Conservation (phyloP, 352 stramenopile genomes). For the Phytopythium oedochilum region DNA sequence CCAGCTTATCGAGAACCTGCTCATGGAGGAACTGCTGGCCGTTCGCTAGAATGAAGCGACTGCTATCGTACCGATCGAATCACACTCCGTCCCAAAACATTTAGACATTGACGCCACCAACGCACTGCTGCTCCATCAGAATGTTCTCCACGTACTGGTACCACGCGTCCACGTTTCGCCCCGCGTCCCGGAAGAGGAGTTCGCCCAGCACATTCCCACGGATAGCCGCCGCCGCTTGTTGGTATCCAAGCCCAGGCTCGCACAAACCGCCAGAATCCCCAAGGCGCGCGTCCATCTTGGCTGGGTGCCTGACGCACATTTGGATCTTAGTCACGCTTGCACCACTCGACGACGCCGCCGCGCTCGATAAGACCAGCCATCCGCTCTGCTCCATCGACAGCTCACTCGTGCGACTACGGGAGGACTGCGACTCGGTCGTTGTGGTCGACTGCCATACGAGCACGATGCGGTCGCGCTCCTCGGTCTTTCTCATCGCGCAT, state of each 20-base stretch:
- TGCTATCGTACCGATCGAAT: no score
- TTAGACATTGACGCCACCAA: no score
- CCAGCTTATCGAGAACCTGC: slow-evolving; percentile 4
- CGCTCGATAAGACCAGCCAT: slow-evolving; percentile 26
- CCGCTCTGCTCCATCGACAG: slow-evolving; percentile 23
- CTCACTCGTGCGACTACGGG: neutral
- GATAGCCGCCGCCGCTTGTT: neutral
- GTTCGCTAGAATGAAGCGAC: neutral
- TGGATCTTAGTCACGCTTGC: slow-evolving; percentile 31
- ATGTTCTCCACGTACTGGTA: slow-evolving; percentile 58
- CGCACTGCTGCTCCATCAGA: slow-evolving; percentile 31
- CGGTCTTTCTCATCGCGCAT: slow-evolving; percentile 29
- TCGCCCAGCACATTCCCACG: slow-evolving; percentile 23
- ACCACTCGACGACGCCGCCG: slow-evolving; percentile 1
- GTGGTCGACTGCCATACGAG: slow-evolving; percentile 18
- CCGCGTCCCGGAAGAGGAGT: slow-evolving; percentile 30
- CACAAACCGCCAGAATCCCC: neutral
- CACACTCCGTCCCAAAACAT: no score
- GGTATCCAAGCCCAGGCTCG: slow-evolving; percentile 1
- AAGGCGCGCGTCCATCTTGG: neutral
- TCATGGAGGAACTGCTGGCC: slow-evolving; percentile 1
- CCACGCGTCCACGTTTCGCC: slow-evolving; percentile 31
- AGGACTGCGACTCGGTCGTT: neutral
- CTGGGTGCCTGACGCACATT: slow-evolving; percentile 26
- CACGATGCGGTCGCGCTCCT: slow-evolving; percentile 16